phyloP scores from a whole-genome alignment of 2,329 filamentous ascomycete genomes.

The Nannizziopsis arthrosporioides region DNA sequence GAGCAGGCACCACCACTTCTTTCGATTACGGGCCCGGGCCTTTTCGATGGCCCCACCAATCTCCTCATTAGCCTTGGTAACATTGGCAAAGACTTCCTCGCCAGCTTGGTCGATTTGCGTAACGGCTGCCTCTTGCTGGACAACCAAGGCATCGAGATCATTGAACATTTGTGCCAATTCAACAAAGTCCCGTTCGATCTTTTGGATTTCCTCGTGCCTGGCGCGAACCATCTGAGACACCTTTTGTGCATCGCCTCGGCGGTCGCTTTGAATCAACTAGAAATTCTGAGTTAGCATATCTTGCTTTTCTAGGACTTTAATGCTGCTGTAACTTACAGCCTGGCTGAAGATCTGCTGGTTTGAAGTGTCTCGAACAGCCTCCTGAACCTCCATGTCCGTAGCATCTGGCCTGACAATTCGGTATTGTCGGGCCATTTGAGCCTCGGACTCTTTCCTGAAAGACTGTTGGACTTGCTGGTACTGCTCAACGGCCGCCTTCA shows the following conservation, averaged over 20 bases:
- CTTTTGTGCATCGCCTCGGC: slow-evolving; percentile 66
- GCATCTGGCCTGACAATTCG: slow-evolving; percentile 78
- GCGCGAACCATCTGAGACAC: slow-evolving; percentile 69
- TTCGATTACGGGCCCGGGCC: slow-evolving; percentile 66
- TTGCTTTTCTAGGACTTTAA: too few relatives aligned
- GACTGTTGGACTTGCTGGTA: slow-evolving; percentile 71
- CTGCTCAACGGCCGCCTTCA: slow-evolving; percentile 68
- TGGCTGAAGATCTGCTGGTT: slow-evolving; percentile 74
- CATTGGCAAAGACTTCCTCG: slow-evolving; percentile 72
- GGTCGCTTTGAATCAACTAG: slow-evolving; percentile 64
- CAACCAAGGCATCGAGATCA: slow-evolving; percentile 73
- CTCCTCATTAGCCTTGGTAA: slow-evolving; percentile 74
- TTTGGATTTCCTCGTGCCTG: slow-evolving; percentile 75
- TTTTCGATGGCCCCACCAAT: slow-evolving; percentile 72
- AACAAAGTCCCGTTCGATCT: slow-evolving; percentile 83
- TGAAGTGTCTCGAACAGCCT: slow-evolving; percentile 60
- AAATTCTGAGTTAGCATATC: not conserved
- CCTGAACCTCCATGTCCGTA: slow-evolving; percentile 61
- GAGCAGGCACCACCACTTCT: slow-evolving; percentile 94
- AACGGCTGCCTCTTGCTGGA: slow-evolving; percentile 74
- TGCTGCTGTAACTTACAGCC: slow-evolving; percentile 47
- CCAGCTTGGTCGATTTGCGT: slow-evolving; percentile 74
- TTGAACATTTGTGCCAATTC: slow-evolving; percentile 80
- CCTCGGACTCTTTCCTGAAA: slow-evolving; percentile 67
- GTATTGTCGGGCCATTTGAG: slow-evolving; percentile 81